A percentile compares a stretch with the other conserved stretches of the same genome.
Evolutionary conservation across 441 rosid species (phyloP).

Genomic region (Breynia disticha): DNA sequence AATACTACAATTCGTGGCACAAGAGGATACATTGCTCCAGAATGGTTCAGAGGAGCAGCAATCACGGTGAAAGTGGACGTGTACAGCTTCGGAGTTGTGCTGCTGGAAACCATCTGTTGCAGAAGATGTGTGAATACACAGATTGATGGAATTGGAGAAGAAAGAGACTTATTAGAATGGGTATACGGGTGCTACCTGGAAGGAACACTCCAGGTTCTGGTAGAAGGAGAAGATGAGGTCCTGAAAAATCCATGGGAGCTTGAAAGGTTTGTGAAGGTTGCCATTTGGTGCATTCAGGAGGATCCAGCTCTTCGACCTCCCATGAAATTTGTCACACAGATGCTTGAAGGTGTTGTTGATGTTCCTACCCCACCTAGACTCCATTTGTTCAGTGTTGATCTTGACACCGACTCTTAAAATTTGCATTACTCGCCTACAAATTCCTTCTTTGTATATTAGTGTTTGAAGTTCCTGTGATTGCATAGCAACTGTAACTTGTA

Average conservation of each 20-base stretch:
- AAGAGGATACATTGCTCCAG: conserved; percentile 35
- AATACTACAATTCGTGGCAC: conserved; percentile 33
- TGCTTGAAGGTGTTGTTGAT: conserved; percentile 14
- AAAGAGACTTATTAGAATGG: background rate
- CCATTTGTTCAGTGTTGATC: background rate
- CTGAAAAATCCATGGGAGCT: background rate
- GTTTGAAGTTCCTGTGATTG: too few relatives aligned
- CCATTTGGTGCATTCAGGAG: background rate
- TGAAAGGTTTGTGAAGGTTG: background rate
- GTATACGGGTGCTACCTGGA: background rate
- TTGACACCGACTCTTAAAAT: too few relatives aligned
- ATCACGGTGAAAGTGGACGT: conserved; percentile 31
- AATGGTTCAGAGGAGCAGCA: conserved; percentile 31
- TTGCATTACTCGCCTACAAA: too few relatives aligned
- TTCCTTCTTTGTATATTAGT: too few relatives aligned
- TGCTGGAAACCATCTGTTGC: conserved; percentile 13
- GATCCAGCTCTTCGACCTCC: conserved; percentile 6
- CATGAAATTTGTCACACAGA: conserved; percentile 15
- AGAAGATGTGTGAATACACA: background rate
- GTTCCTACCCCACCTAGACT: conserved; percentile 10
- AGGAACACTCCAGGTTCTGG: background rate
- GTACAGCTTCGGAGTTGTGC: conserved; percentile 40
- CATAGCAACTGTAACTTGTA: too few relatives aligned
- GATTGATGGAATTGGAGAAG: background rate
- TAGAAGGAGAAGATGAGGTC: background rate